Evolutionary conservation across 1,284 basidiomycete species (phyloP), one percentile per base, ranked within the genome.

Genomic region (Rhodotorula mucilaginosa): DNA sequence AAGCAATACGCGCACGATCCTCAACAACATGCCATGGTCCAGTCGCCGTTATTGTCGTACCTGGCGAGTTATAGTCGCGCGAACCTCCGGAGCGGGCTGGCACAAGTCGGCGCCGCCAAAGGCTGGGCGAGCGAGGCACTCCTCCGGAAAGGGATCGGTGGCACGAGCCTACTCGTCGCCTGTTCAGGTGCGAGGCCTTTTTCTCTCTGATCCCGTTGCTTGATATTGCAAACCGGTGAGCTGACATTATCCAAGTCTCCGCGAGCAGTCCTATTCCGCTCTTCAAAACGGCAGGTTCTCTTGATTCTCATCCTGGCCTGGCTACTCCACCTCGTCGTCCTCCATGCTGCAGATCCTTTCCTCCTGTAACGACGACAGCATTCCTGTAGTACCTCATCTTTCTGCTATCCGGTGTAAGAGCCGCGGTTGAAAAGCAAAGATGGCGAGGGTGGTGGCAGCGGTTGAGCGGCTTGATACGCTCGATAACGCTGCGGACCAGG

Each of bases 121-220:
- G 73, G 73, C 6, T 74, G 73, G 73, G 70, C 73, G 44, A 69
- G 64, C 59, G 73, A 74, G 34, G 73, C 70, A 0, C 12, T 74
- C 1, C n/a, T 74, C 57, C 58, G 73, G 19, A 74, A 71, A 47
- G 68, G 64, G 12, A 63, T 74, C 10, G 73, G 73, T 3, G 73
- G 70, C 0, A 51, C 48, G 18, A 71, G 73, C 44, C 62, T 67
- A 1, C 46, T 71, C 18, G 70, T 74, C 6, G 73, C 67, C 0
- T 66, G 71, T 4, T 67, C 69, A 2, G 72, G 72, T 71, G 21
- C 39, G 10, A 64, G 72, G 51, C 23, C 13, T 15, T 19, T 10
- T n/a, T 21, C 10, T 29, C 16, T 3, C n/a, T 59, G 1, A 12
- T 34, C 44, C 16, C 19, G 8, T 23, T 23, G 10, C 6, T 13